Evolutionary conservation across 140 eudicot species (phyloP).

Genomic region (Erigeron philadelphicus): DNA sequence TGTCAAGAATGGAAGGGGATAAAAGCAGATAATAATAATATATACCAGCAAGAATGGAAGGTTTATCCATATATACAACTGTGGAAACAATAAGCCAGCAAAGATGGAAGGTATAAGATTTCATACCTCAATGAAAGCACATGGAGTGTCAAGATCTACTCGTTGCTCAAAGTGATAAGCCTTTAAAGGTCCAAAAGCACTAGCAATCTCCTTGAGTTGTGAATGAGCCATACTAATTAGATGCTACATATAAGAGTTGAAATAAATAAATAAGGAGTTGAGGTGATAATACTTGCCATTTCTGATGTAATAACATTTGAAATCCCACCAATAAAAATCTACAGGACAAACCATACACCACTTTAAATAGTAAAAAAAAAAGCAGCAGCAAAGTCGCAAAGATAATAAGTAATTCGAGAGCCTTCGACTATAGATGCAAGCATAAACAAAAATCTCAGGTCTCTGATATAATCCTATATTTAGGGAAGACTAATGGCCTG

Average conservation of each 20-base stretch:
- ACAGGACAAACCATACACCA: constrained; percentile 25
- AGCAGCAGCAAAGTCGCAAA: neutral
- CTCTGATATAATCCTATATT: too few relatives aligned
- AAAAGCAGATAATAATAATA: neutral
- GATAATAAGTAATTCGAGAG: neutral
- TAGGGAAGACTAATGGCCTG: too few relatives aligned
- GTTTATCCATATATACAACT: neutral
- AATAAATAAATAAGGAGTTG: constrained; percentile 2
- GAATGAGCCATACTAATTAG: constrained; percentile 17
- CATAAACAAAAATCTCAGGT: neutral
- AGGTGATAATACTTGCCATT: constrained; percentile 47
- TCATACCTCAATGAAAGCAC: constrained; percentile 87
- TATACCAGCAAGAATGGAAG: constrained; percentile 3
- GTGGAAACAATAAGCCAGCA: neutral
- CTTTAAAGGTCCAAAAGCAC: constrained; percentile 81
- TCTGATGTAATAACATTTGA: constrained; percentile 61
- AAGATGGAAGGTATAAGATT: neutral
- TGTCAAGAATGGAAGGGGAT: neutral
- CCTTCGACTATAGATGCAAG: neutral
- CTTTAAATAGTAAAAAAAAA: constrained; percentile 1
- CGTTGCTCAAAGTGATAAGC: constrained; percentile 61
- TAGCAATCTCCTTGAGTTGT: constrained; percentile 81
- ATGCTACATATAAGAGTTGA: neutral
- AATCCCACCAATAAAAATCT: constrained; percentile 93
- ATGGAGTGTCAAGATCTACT: constrained; percentile 41